phyloP scores from a whole-genome alignment of 257 asterid species.

The Solanum verrucosum region DNA sequence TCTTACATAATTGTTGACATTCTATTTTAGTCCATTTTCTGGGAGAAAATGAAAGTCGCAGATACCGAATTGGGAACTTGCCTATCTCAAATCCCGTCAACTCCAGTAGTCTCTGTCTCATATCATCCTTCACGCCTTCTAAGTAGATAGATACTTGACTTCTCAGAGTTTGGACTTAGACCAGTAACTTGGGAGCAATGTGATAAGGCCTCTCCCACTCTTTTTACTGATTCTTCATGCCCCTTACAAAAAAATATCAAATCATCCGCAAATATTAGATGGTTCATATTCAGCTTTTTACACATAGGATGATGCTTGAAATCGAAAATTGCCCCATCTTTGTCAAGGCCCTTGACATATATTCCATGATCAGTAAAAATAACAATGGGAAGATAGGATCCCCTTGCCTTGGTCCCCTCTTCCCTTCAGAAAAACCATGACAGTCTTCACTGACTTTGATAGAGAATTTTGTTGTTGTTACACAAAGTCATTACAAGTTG shows the following conservation, averaged over 20 bases:
- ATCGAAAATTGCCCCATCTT: neutral
- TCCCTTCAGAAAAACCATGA: neutral
- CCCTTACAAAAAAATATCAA: neutral
- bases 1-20: neutral
- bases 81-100: neutral
- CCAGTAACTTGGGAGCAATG: no score
- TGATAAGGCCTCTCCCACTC: neutral
- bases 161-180: neutral
- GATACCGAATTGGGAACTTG: neutral
- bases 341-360: neutral
- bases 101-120: neutral
- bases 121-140: neutral
- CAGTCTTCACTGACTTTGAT: neutral
- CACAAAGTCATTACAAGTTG: neutral
- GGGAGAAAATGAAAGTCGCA: neutral
- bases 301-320: neutral
- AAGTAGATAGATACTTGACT: neutral
- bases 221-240: neutral
- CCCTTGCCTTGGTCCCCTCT: neutral
- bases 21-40: neutral
- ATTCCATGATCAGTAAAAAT: neutral
- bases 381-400: neutral
- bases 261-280: neutral
- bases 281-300: neutral
- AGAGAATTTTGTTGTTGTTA: neutral